Base-by-base conservation (phyloP, 1,284 basidiomycete species). In the Cryptococcus sp. region DNA sequence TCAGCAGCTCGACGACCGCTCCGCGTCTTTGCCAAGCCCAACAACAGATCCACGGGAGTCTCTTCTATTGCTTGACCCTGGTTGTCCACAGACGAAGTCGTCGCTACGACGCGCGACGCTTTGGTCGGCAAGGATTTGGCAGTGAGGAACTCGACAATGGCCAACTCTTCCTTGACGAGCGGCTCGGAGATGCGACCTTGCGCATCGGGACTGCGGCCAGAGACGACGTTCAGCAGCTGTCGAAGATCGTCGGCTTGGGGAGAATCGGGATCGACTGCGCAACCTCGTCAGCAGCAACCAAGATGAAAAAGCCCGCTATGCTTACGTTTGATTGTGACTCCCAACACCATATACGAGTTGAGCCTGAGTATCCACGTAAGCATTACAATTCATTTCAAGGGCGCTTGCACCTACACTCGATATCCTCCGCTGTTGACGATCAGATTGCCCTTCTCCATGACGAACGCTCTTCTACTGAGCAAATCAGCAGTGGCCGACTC, bases 151-250 rank as follows among this genome's bases (percentile, higher is more conserved):
- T 79, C 76, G 50, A 78, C 78, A 22, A 79, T 79, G 22, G 78
- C 80, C 3, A 79, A 70, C 62, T 81, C 80, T 59, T 78, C 78
- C 54, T 80, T 78, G 46, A 80, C 80, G 19, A 78, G 77, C 0
- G 80, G 78, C 59, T 80, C 78, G 0, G 78, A 80, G 1, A 76
- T 61, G 10, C 70, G 68, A 22, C 77, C 78, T 52, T 75, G 67
- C 15, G 69, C 64, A 57, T 80, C 79, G 15, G 77, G 74, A 15
- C 77, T 73, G 17, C 75, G 70, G 11, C 78, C 78, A n/a, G 78
- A 77, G 7, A 80, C 79, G 16, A 80, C 69, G 55, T 80, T 79
- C 41, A 80, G 71, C 3, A 80, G 64, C 39, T 77, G 73, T 3
- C 78, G 64, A 22, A 80, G 67, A 56, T 80, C 78, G 53, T 80